Conservation (phyloP, 2,329 filamentous ascomycete genomes). For the Ascochyta fabae region DNA sequence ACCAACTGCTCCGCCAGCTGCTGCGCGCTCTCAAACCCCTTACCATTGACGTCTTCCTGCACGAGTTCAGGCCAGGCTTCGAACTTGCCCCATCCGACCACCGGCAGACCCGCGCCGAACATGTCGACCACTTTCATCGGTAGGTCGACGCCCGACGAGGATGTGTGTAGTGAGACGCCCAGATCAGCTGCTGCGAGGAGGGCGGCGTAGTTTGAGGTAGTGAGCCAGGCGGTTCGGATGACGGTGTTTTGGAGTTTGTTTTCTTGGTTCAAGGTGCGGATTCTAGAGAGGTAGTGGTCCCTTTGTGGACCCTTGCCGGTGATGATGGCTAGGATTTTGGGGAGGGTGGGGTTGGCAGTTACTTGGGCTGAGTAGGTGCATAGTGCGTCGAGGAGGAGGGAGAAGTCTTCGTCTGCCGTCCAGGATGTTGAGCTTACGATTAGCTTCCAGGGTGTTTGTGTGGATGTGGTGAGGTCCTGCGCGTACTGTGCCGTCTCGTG, state of each 20-base stretch:
- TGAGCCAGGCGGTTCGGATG: slow-evolving; percentile 84
- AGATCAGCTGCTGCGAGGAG: slow-evolving; percentile 86
- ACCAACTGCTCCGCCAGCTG: slow-evolving; percentile 69
- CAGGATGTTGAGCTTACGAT: slow-evolving; percentile 95
- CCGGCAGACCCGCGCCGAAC: slow-evolving; percentile 93
- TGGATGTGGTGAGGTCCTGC: slow-evolving; percentile 56
- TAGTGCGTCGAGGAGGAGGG: slow-evolving; percentile 81
- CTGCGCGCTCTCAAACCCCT: slow-evolving; percentile 76
- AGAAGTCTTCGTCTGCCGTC: slow-evolving; percentile 97
- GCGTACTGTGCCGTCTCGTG: slow-evolving; percentile 68
- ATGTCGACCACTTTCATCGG: slow-evolving; percentile 99
- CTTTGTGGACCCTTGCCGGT: slow-evolving; percentile 93
- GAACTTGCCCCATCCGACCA: slow-evolving; percentile 84
- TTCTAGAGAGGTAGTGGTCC: slow-evolving; percentile 71
- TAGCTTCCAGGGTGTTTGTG: slow-evolving; percentile 66
- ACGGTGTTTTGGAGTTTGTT: slow-evolving; percentile 73
- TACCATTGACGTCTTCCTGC: slow-evolving; percentile 82
- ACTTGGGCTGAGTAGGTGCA: slow-evolving; percentile 70
- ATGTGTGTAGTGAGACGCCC: slow-evolving; percentile 90
- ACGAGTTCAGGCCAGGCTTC: slow-evolving; percentile 92
- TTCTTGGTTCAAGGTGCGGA: slow-evolving; percentile 65
- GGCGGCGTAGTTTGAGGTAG: slow-evolving; percentile 80
- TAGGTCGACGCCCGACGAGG: slow-evolving; percentile 90
- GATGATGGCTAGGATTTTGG: slow-evolving; percentile 82
- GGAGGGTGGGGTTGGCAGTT: slow-evolving; percentile 58